Percentiles rank a stretch among this genome's conserved stretches.
Conservation (phyloP, 768 basidiomycete species). For the Tylopilus felleus region DNA sequence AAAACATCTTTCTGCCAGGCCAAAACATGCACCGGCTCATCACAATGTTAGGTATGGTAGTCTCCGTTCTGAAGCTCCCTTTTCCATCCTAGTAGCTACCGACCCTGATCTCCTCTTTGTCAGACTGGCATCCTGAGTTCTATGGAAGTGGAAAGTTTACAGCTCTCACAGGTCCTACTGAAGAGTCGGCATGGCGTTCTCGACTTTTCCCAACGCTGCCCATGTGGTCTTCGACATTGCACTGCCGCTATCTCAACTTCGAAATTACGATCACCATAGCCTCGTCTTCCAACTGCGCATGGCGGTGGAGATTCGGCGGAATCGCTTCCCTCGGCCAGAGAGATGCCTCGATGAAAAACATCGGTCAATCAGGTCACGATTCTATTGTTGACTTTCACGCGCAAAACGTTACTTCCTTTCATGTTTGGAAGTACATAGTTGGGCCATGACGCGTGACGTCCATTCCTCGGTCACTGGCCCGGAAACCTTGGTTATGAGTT, state of each 20-base stretch:
- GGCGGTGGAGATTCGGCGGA: neutral
- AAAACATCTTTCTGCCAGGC: too few relatives aligned
- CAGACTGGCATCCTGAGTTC: neutral
- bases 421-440: neutral
- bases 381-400: neutral
- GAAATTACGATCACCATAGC: neutral
- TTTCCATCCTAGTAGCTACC: too few relatives aligned
- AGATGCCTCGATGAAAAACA: neutral
- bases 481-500: too few relatives aligned
- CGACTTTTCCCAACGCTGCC: neutral
- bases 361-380: neutral
- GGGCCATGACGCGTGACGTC: too few relatives aligned
- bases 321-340: neutral
- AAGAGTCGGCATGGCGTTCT: too few relatives aligned
- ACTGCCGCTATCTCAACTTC: neutral
- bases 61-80: too few relatives aligned
- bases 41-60: too few relatives aligned
- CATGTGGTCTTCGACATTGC: neutral
- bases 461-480: too few relatives aligned
- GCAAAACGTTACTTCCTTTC: neutral
- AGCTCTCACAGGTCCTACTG: neutral
- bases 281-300: neutral
- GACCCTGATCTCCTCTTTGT: neutral
- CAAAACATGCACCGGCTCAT: too few relatives aligned
- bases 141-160: neutral